Evolutionary conservation across 495 filamentous ascomycete genomes (phyloP), one percentile per base, ranked within the genome.

Genomic region (Hamigera avellanea): DNA sequence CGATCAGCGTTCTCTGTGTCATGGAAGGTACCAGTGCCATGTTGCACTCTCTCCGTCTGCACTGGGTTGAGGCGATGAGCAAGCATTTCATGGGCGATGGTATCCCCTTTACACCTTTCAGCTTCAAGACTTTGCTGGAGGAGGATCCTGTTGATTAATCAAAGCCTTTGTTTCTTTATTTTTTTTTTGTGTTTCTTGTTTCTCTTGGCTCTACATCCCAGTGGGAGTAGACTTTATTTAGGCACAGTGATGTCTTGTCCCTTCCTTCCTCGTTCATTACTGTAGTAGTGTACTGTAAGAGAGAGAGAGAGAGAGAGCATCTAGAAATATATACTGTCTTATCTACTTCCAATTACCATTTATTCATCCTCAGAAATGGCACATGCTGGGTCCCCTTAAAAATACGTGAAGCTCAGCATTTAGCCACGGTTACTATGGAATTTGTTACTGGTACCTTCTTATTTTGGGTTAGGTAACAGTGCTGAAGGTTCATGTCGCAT

Each of bases 61-160:
- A 95, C 52, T 99, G 91, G 91, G 91, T 99, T 40, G 91, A 99
- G 58, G 87, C 91, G n/a, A 95, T 96, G 77, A 91, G 86, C 64
- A 98, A 98, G 64, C 93, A 95, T 67, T 95, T 95, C 66, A 81
- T 95, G 55, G 93, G 93, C 43, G 87, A 87, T 37, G 91, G 91
- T 29, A 72, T 91, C 54, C 68, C 87, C 26, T 96, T 99, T 62
- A 67, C 81, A 48, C 91, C 91, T 7, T 96, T 98, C 58, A 87
- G 81, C 51, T 96, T 96, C 55, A 78, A 80, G 65, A 67, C 75
- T 14, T 59, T 95, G 44, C 59, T 98, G 39, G 91, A 98, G 57
- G 86, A 95, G 55, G 83, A 89, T 37, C 68, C 73, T 30, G 64
- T 72, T 19, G 74, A 78, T 40, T 73, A 59, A 48, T 32, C 21